A percentile compares a stretch with the other conserved stretches of the same genome.
These are phyloP conservation scores for Murraya koenigii DNA, from an alignment of 345 rosid species.

Conservation along the genomic window DNA sequence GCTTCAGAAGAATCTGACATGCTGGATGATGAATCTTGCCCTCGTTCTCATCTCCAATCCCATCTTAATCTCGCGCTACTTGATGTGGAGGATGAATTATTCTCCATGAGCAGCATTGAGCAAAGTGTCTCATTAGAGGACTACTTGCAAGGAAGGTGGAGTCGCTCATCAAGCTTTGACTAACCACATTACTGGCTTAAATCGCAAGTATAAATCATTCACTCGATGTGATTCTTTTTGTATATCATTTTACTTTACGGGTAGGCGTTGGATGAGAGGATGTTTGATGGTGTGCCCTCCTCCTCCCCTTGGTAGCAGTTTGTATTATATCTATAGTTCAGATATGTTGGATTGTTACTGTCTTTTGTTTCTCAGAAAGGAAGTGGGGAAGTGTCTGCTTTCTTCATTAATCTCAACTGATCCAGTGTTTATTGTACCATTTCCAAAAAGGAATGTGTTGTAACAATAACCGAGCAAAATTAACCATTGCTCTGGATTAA, in stretches of 20 bases:
- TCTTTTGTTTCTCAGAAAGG: too few species aligned
- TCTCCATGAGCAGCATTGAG: constrained; percentile 67
- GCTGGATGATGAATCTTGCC: constrained; percentile 47
- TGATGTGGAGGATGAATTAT: constrained; percentile 70
- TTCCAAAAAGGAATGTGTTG: constrained; percentile 2
- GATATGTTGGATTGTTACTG: not conserved
- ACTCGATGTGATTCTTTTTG: constrained; percentile 5
- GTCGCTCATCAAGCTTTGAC: constrained; percentile 91
- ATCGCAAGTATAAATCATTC: constrained; percentile 3
- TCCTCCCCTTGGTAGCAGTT: constrained; percentile 41
- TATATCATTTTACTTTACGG: constrained; percentile 15
- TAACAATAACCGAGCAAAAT: not conserved
- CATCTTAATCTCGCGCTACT: constrained; percentile 80
- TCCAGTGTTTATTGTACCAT: constrained; percentile 13
- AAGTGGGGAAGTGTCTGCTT: not conserved
- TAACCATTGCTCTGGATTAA: not conserved
- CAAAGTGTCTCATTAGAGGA: constrained; percentile 72
- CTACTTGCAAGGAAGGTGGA: constrained; percentile 87
- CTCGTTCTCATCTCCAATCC: constrained; percentile 62
- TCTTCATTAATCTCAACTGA: constrained; percentile 24
- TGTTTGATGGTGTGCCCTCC: constrained; percentile 68
- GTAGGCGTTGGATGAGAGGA: constrained; percentile 72
- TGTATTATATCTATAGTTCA: not conserved
- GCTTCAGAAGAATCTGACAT: constrained; percentile 44
- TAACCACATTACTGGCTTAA: constrained; percentile 18